Percentiles rank a stretch among this genome's conserved stretches.
These are phyloP conservation scores for Avena sativa DNA, from an alignment of 176 grass and related monocot species.

Conservation along the genomic window DNA sequence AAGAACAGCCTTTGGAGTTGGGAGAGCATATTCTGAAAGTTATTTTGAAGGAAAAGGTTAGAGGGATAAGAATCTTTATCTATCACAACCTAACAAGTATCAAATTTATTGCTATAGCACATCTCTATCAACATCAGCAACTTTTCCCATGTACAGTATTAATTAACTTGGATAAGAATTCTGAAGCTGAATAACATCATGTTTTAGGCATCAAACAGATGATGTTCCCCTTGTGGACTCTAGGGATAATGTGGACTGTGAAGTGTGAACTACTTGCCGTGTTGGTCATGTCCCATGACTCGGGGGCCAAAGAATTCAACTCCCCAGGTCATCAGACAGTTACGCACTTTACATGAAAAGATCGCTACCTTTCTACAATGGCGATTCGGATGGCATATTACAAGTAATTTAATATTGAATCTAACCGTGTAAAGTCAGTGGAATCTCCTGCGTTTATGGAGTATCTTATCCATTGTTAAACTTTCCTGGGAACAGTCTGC, in stretches of 20 bases:
- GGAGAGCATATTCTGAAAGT: background rate
- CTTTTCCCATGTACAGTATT: background rate
- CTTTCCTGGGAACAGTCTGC: background rate
- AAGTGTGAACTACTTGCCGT: background rate
- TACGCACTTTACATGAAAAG: background rate
- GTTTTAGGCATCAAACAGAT: background rate
- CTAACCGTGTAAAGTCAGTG: background rate
- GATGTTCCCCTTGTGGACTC: background rate
- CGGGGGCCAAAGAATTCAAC: background rate
- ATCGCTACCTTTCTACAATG: background rate
- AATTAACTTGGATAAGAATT: background rate
- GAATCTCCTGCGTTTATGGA: background rate
- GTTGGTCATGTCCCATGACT: background rate
- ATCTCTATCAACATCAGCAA: background rate
- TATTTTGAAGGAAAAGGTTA: background rate
- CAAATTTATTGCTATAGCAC: background rate
- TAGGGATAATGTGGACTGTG: background rate
- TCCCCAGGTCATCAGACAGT: background rate
- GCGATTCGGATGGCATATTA: background rate
- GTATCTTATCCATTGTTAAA: background rate
- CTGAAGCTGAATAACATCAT: background rate
- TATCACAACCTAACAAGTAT: background rate
- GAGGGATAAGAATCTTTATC: constrained; percentile 24
- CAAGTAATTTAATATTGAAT: background rate
- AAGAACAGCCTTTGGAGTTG: background rate